A percentile compares a stretch with the other conserved stretches of the same genome.
phyloP scores from a whole-genome alignment of 345 rosid genomes.

The Boechera retrofracta region DNA sequence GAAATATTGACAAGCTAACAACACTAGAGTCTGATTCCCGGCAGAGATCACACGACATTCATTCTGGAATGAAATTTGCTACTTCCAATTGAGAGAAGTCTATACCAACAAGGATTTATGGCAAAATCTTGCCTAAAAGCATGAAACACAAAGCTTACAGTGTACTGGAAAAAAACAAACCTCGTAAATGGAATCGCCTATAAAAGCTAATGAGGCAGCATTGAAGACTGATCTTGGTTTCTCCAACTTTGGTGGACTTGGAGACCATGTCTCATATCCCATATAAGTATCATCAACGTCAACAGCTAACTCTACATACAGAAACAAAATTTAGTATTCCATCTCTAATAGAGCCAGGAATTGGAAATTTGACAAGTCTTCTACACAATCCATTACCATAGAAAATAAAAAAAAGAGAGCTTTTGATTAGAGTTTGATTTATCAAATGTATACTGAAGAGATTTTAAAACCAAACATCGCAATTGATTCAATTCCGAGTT shows the following conservation, averaged over 20 bases:
- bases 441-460: background rate
- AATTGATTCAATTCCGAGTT: background rate
- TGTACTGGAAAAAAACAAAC: constrained; percentile 42
- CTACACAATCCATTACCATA: background rate
- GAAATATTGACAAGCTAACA: background rate
- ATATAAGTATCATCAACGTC: constrained; percentile 37
- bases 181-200: constrained; percentile 86
- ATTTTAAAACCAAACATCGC: background rate
- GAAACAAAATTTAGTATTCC: background rate
- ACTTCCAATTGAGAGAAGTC: constrained; percentile 1
- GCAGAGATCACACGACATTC: background rate
- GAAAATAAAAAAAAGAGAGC: background rate
- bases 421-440: background rate
- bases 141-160: constrained; percentile 1
- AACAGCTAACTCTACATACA: constrained; percentile 33
- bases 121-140: background rate
- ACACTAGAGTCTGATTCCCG: background rate
- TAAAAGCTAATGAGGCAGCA: constrained; percentile 46
- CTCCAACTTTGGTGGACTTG: constrained; percentile 45
- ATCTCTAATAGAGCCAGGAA: background rate
- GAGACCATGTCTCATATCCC: constrained; percentile 49
- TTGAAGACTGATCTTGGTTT: constrained; percentile 45
- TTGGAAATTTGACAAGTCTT: background rate
- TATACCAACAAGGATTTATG: constrained; percentile 3
- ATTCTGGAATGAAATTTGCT: background rate